Base-by-base conservation (phyloP, 106 monocot genomes). In the Narthecium ossifragum region DNA sequence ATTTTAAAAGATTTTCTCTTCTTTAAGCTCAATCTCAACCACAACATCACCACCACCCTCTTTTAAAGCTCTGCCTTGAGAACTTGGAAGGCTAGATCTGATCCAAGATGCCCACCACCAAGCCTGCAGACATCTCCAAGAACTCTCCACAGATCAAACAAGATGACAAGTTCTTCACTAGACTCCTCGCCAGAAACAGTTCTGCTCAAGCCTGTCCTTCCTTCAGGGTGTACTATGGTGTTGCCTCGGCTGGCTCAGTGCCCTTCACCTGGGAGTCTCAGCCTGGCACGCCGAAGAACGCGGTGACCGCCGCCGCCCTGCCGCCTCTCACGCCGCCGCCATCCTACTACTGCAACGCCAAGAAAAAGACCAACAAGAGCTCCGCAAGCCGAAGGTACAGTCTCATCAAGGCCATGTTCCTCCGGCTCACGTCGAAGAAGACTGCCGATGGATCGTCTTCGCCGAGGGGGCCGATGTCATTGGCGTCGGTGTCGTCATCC, bases 261-360 rank as follows among this genome's bases (percentile, higher is more conserved):
- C 90, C 90, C 1, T 90, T 90, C 66, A 17, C 57, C 1, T 90
- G 90, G 90, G 90, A 90, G 60, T 82, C 85, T 1, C 59, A 65
- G 25, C 90, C 90, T 0, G 90, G 90, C 9, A 90, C 73, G 2
- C 85, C 82, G 14, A 90, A 85, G 37, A 53, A 63, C 52, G 1
- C 58, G 26, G 14, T 50, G 53, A 18, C 51, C 30, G 22, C 61
- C 46, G 17, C 26, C 63, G 41, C 49, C n/a, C 34, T 70, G 34
- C 85, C 76, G 20, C 73, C 81, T 5, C 79, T 85, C 57, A 73
- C 78, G 4, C 85, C 90, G 38, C 90, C 90, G 12, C 85, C 90
- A 6, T 82, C 85, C 14, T 74, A 73, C 73, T 45, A 57, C 43
- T 30, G 38, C 55, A 48, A 55, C 12, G 13, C 49, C 22, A 65